Base-by-base conservation (phyloP, 2,329 filamentous ascomycete genomes). In the Phialophora chinensis region DNA sequence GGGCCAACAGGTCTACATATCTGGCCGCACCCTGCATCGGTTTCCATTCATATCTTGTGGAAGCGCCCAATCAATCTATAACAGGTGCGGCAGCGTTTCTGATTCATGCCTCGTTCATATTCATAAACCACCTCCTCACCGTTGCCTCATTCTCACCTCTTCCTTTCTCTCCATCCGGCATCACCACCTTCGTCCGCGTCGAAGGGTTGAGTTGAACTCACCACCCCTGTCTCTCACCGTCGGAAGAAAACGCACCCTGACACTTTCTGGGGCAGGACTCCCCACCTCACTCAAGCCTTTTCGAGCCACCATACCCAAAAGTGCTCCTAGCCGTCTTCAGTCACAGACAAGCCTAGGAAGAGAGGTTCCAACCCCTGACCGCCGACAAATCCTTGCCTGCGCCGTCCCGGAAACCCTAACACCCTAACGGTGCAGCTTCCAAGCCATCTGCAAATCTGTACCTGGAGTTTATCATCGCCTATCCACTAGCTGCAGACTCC, bases 381-480 rank as follows among this genome's bases (percentile, higher is more conserved):
- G 33, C n/a, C 66, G 57, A 58, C 35, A 57, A 57, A 61, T 62
- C 60, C 52, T 55, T 56, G 35, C 50, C 60, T 62, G 57, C 59
- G 54, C 49, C 38, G 50, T 35, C 52, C 52, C 42, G 50, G 63
- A 67, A 70, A 70, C 65, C 68, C 65, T 66, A 68, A 56, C 25
- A 42, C 59, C 59, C 62, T 42, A 55, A 47, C 64, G 66, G 64
- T 27, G 29, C 27, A 52, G 55, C 57, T n/a, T 65, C 29, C 62
- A 65, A 59, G 64, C 67, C 64, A 66, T 69, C 63, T 57, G 58
- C 57, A 61, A 17, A 23, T 35, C 57, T 49, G 55, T 66, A 60
- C 66, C 63, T 65, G 60, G 66, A 68, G 62, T 54, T 70, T 70
- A 70, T 70, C 66, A 63, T 63, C 67, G 60, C 64, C 66, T 70